Evolutionary conservation across 1,284 basidiomycete species (phyloP).

Genomic region (Ceratobasidium theobromae): DNA sequence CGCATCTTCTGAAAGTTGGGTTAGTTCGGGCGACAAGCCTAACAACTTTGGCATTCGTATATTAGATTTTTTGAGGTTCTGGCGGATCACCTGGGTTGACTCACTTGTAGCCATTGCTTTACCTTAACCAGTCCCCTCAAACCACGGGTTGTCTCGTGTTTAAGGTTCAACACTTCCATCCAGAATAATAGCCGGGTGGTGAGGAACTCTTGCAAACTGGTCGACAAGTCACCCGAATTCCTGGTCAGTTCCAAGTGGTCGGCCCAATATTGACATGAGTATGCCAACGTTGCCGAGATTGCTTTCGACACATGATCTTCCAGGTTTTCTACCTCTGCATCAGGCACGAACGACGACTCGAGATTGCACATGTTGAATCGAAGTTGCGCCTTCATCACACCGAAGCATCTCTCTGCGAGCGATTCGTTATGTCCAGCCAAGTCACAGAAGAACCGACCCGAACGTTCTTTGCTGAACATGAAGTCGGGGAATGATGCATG

Average conservation of each 20-base stretch:
- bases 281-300: background rate
- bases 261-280: background rate
- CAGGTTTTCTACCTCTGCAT: background rate
- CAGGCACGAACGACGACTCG: background rate
- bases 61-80: background rate
- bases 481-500: constrained; percentile 12
- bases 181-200: background rate
- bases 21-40: no score
- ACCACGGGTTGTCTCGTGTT: background rate
- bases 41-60: no score
- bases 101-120: background rate
- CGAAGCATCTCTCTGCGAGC: background rate
- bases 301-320: background rate
- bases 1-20: background rate
- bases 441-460: background rate
- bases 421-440: background rate
- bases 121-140: background rate
- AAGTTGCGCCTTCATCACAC: background rate
- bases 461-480: background rate
- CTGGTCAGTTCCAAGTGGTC: background rate
- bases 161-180: constrained; percentile 11
- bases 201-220: background rate
- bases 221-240: background rate
- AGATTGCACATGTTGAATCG: constrained; percentile 7
- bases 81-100: background rate